These are phyloP conservation scores for Aspergillus uvarum DNA, from an alignment of 2,329 filamentous ascomycete genomes.

Conservation along the genomic window DNA sequence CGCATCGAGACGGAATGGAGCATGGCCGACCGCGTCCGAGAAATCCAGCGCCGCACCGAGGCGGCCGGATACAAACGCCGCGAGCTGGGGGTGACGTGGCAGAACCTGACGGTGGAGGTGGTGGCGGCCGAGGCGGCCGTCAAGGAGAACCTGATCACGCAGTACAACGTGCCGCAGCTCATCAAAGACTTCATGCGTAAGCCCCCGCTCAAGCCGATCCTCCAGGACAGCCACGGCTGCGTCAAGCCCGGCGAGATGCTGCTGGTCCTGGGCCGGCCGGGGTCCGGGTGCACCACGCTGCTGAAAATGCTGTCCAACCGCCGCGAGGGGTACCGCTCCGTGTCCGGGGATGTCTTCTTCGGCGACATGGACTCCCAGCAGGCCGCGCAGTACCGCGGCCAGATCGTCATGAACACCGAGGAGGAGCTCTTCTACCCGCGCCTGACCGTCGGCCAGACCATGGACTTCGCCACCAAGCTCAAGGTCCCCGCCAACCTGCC, in stretches of 20 bases:
- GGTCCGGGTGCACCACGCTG: constrained; percentile 68
- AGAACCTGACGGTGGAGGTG: constrained; percentile 62
- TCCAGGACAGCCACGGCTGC: constrained; percentile 64
- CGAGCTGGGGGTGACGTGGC: constrained; percentile 63
- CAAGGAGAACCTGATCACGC: constrained; percentile 62
- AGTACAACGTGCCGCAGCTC: constrained; percentile 54
- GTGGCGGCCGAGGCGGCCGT: constrained; percentile 60
- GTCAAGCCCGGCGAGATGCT: constrained; percentile 73
- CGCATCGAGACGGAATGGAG: constrained; percentile 45
- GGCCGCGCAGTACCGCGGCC: constrained; percentile 51
- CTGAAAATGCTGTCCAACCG: constrained; percentile 68
- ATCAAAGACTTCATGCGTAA: constrained; percentile 54
- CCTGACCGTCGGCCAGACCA: constrained; percentile 51
- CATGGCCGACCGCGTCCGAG: constrained; percentile 50
- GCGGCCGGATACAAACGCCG: constrained; percentile 48
- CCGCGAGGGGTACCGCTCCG: constrained; percentile 56
- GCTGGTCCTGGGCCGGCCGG: constrained; percentile 66
- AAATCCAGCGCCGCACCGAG: constrained; percentile 42
- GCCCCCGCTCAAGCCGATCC: constrained; percentile 61
- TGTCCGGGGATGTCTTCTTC: constrained; percentile 60
- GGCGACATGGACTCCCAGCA: constrained; percentile 46
- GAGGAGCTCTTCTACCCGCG: constrained; percentile 54
- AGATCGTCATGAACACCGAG: constrained; percentile 58
- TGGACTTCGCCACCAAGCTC: constrained; percentile 62
- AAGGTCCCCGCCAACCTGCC: constrained; percentile 69